Percentiles rank a stretch among this genome's conserved stretches.
Evolutionary conservation across 2,329 filamentous ascomycete genomes (phyloP).

Genomic region (Aspergillus glaucus): DNA sequence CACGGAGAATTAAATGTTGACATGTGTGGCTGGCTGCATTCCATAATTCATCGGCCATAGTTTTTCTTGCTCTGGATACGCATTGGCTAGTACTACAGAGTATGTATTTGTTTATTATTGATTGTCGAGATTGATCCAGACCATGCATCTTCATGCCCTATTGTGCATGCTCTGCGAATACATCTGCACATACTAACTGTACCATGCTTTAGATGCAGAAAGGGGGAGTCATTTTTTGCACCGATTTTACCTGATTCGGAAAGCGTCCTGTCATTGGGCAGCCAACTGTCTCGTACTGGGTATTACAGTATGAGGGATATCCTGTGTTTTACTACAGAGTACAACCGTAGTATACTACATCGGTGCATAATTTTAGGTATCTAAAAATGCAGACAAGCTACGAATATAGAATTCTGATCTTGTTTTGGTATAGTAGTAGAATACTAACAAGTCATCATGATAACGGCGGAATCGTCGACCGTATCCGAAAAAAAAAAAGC

Average conservation of each 20-base stretch:
- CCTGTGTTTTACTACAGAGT: background rate
- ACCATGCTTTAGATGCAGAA: background rate
- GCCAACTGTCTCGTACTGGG: background rate
- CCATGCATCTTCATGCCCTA: no score
- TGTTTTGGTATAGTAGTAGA: no score
- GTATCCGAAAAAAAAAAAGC: background rate
- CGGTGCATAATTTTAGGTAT: no score
- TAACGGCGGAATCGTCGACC: background rate
- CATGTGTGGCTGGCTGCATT: background rate
- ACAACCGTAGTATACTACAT: no score
- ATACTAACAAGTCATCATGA: background rate
- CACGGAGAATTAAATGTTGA: no score
- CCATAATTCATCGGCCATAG: background rate
- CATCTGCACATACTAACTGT: background rate
- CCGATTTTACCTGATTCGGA: background rate
- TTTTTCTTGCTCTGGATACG: no score
- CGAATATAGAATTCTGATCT: no score
- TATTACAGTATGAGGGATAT: background rate
- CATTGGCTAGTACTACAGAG: no score
- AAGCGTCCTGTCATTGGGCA: background rate
- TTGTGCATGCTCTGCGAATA: no score
- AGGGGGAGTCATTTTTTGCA: conserved; percentile 6
- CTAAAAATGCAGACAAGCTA: no score
- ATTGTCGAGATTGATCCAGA: no score
- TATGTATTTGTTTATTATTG: no score